These are phyloP conservation scores for Helichrysum umbraculigerum DNA, from an alignment of 129 eudicot genomes.

Conservation along the genomic window DNA sequence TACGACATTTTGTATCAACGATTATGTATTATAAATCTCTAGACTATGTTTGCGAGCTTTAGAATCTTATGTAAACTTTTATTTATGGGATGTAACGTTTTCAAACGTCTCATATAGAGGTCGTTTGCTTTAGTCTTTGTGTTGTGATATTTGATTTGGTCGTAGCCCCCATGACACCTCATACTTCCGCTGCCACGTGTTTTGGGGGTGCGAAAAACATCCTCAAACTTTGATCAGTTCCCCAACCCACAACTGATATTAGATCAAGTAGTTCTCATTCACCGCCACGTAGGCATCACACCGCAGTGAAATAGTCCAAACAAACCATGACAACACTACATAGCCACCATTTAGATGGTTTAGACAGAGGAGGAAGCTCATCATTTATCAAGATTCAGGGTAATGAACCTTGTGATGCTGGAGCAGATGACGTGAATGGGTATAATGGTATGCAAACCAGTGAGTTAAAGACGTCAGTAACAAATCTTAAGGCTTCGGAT, in stretches of 20 bases:
- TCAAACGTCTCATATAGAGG: too few relatives aligned
- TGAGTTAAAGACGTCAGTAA: slow-evolving; percentile 14
- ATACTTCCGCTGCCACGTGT: too few relatives aligned
- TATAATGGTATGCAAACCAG: neutral
- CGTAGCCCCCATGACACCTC: too few relatives aligned
- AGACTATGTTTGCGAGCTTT: too few relatives aligned
- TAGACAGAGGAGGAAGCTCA: slow-evolving; percentile 17
- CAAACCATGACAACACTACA: neutral
- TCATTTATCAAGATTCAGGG: slow-evolving; percentile 31
- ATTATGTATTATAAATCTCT: too few relatives aligned
- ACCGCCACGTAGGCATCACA: slow-evolving; percentile 12
- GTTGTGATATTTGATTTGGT: too few relatives aligned
- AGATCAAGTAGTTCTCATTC: slow-evolving; percentile 14
- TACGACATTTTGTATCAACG: too few relatives aligned
- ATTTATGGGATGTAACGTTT: too few relatives aligned
- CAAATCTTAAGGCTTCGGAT: slow-evolving; percentile 34
- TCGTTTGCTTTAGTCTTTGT: too few relatives aligned
- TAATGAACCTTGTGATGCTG: neutral
- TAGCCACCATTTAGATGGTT: slow-evolving; percentile 6
- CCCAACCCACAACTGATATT: neutral
- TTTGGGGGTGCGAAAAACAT: too few relatives aligned
- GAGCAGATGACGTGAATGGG: slow-evolving; percentile 8
- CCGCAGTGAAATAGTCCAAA: neutral
- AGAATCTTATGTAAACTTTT: too few relatives aligned
- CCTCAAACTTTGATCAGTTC: slow-evolving; percentile 24